Percentiles rank a stretch among this genome's conserved stretches.
phyloP scores from a whole-genome alignment of 768 basidiomycete genomes.

The Mycena kentingensis region DNA sequence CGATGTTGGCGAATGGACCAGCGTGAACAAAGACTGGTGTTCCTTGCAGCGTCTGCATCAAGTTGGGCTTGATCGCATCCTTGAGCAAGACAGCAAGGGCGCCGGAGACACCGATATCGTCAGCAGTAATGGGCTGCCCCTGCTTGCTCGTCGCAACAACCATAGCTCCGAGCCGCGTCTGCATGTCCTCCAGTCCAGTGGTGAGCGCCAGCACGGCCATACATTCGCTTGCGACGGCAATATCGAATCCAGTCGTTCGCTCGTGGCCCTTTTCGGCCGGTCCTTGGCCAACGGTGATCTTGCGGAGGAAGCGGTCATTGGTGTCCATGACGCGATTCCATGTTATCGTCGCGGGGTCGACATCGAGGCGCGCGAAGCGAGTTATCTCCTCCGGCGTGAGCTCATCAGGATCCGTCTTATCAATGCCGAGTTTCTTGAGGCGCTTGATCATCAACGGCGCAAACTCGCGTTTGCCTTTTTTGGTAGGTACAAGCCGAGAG shows the following conservation, averaged over 20 bases:
- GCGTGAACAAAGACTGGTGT: conserved; percentile 99
- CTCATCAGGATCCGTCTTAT: conserved; percentile 90
- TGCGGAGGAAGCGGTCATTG: conserved; percentile 95
- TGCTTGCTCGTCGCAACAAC: conserved; percentile 92
- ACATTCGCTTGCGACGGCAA: conserved; percentile 94
- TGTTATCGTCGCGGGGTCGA: conserved; percentile 89
- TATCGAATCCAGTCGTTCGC: conserved; percentile 92
- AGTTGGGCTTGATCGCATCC: conserved; percentile 97
- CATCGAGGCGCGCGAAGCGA: conserved; percentile 87
- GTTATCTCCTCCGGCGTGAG: conserved; percentile 91
- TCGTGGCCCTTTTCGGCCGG: conserved; percentile 88
- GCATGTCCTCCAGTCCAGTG: conserved; percentile 89
- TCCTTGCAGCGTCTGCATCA: conserved; percentile 98
- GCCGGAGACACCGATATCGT: conserved; percentile 93
- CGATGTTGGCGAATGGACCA: conserved; percentile 98
- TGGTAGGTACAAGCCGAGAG: conserved; percentile 85
- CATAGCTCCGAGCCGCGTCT: conserved; percentile 90
- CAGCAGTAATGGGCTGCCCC: conserved; percentile 92
- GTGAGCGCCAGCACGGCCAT: conserved; percentile 97
- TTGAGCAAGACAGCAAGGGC: conserved; percentile 97
- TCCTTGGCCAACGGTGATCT: conserved; percentile 89
- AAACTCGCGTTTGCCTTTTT: conserved; percentile 94
- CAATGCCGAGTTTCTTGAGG: conserved; percentile 90
- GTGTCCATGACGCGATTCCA: conserved; percentile 98
- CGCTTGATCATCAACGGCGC: conserved; percentile 96